Evolutionary conservation across 2,329 filamentous ascomycete genomes (phyloP), one percentile per base, ranked within the genome.

Genomic region (Colletotrichum salicis): DNA sequence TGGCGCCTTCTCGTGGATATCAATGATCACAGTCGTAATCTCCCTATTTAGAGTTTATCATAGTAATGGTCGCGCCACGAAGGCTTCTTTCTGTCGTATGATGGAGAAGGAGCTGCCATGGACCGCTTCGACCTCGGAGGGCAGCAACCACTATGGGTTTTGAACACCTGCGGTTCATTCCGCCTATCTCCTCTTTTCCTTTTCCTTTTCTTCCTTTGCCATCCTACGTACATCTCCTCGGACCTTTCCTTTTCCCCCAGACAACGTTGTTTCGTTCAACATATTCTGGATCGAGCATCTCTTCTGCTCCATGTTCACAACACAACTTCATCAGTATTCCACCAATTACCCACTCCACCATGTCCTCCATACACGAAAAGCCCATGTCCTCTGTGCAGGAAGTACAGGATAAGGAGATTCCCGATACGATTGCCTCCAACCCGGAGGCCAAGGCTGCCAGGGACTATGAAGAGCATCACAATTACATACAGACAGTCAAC

Each of bases 361-460:
- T 48, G 41, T 48, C 41, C 2, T 48, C 41, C 4, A n/a, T 13
- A 33, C 29, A 54, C 19, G 29, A 29, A 22, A 55, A n/a, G 19
- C 37, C 37, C 15, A 52, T 54, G 29, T 63, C 60, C 48, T 62
- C 45, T 52, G 37, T 41, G 19, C 37, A 41, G 15, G 37, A 41
- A 41, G 24, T 13, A 22, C 29, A 54, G n/a, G 29, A 29, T 13
- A 55, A n/a, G 19, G 19, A 63, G 10, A 12, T 35, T 6, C 29
- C 13, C 15, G 56, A 70, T 10, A 66, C 52, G 22, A 68, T 72
- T 24, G 41, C 54, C 54, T 51, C 51, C 15, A 55, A 64, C 15
- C 45, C 45, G 11, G 60, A 57, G 12, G 66, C 61, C 27, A 58
- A 29, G 33, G 37, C 52, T 24, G 70, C 67, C 13, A 65, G 56